phyloP scores from a whole-genome alignment of 148 eudicot genomes.

The Heliosperma pusillum region DNA sequence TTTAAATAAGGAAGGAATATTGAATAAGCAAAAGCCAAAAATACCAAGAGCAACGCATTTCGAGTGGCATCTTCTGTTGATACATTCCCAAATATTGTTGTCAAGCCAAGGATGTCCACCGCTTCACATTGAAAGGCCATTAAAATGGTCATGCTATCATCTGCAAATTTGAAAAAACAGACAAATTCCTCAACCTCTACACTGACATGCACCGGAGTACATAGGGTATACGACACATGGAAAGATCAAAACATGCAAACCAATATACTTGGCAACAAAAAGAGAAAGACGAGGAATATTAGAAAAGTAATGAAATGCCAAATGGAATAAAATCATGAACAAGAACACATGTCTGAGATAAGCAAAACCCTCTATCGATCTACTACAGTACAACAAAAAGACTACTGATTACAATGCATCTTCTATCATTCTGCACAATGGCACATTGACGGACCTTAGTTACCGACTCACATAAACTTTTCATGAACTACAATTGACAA shows the following conservation, averaged over 20 bases:
- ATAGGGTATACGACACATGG: neutral
- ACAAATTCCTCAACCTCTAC: neutral
- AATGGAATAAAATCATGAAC: neutral
- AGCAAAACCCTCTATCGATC: too few species aligned
- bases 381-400: too few species aligned
- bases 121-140: conserved; percentile 87
- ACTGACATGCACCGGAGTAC: neutral
- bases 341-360: neutral
- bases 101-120: conserved; percentile 75
- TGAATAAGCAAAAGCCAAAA: conserved; percentile 18
- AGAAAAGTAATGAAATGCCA: neutral
- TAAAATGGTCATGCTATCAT: conserved; percentile 88
- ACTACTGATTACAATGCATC: too few species aligned
- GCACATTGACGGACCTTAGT: too few species aligned
- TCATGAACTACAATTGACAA: too few species aligned
- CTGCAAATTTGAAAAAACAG: conserved; percentile 34
- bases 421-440: too few species aligned
- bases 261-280: too few species aligned
- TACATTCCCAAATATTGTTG: conserved; percentile 90
- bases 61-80: conserved; percentile 63
- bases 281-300: too few species aligned
- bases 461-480: too few species aligned
- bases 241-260: too few species aligned
- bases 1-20: too few species aligned
- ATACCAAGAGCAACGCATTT: conserved; percentile 83